Base-by-base conservation (phyloP, 2,329 filamentous ascomycete species). In the Phaeoacremonium minimum region DNA sequence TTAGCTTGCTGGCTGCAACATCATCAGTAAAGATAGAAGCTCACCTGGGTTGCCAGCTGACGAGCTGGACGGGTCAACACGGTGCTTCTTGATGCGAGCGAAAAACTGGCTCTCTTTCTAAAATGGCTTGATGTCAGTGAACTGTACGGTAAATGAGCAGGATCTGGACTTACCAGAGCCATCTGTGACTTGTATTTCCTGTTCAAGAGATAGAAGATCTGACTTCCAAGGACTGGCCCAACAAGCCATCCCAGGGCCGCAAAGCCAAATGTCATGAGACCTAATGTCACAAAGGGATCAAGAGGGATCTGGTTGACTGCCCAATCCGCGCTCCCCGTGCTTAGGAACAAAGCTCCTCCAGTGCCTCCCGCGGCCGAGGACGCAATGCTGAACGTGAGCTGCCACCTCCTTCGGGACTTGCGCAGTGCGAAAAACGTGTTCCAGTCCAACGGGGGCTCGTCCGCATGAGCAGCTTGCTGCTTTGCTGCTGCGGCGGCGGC, bases 61-160 rank as follows among this genome's bases (percentile, higher is more conserved):
- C 44, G 89, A 94, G 36, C 85, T 84, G 13, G 83, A 85, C 4
- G 93, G 91, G 59, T 98, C 91, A 43, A 95, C 91, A 17, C 93
- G 82, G 67, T 93, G 85, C 63, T 84, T 87, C 72, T 90, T 93
- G 64, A 98, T 87, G 47, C 91, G 78, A 43, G 83, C 79, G 63
- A 91, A 96, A 69, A 98, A 96, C 60, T 91, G 84, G 53, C 83
- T 87, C 66, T 98, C 93, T 76, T 96, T 97, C 75, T 87, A 45
- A 45, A 4, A 17, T 19, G 32, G 3, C 14, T 28, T 4, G 14
- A 15, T 16, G 30, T 11, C 30, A 32, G 14, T n/a, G n/a, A n/a
- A n/a, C n/a, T n/a, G n/a, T n/a, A n/a, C n/a, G n/a, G n/a, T n/a
- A n/a, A n/a, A n/a, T n/a, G n/a, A n/a, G n/a, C n/a, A n/a, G n/a